phyloP scores from a whole-genome alignment of 139 green algal genomes.

The Eudorina sp. region DNA sequence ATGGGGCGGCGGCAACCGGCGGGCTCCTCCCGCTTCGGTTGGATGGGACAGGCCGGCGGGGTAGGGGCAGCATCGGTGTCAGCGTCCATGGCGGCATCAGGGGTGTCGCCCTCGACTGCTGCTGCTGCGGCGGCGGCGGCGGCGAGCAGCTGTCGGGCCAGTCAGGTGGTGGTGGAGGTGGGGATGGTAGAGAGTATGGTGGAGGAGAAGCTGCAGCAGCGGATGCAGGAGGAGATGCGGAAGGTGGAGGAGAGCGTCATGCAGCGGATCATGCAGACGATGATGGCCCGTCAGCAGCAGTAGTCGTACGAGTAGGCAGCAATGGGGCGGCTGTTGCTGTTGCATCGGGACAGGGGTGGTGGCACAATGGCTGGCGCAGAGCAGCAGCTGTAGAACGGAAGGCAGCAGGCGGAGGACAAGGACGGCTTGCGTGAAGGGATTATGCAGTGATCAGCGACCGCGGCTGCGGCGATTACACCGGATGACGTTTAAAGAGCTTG shows the following conservation, averaged over 20 bases:
- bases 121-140: neutral
- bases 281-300: conserved; percentile 4
- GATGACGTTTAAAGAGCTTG: too few species aligned
- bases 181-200: conserved; percentile 24
- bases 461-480: too few species aligned
- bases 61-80: too few species aligned
- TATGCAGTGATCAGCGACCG: too few species aligned
- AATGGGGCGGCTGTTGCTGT: too few species aligned
- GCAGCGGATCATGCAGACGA: conserved; percentile 2
- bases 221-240: conserved; percentile 31
- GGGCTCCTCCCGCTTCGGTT: neutral
- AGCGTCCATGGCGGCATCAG: neutral
- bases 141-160: neutral
- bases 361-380: too few species aligned
- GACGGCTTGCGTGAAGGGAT: too few species aligned
- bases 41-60: neutral
- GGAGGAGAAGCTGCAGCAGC: conserved; percentile 31
- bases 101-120: neutral
- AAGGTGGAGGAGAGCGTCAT: conserved; percentile 13
- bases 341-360: too few species aligned
- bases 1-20: neutral
- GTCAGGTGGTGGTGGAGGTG: conserved; percentile 23
- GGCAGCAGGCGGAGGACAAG: too few species aligned
- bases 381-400: too few species aligned
- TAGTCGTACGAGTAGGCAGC: neutral